A percentile compares a stretch with the other conserved stretches of the same genome.
Evolutionary conservation across 1,284 basidiomycete species (phyloP).

Genomic region (Puccinia novopanici): DNA sequence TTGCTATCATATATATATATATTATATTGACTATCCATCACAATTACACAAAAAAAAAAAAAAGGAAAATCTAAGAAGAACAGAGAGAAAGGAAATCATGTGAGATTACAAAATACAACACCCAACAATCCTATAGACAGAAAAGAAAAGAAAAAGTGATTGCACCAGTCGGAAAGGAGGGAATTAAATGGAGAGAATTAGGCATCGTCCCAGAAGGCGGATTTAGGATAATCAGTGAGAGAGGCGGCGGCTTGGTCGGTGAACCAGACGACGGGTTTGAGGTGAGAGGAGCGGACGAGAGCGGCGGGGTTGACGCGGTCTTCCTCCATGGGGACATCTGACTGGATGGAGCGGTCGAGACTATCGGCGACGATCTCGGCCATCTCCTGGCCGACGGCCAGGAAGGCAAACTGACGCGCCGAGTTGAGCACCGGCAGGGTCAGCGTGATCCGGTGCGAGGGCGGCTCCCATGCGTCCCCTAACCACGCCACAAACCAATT

Average conservation of each 20-base stretch:
- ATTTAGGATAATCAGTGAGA: slow-evolving; percentile 47
- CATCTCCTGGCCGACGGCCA: slow-evolving; percentile 29
- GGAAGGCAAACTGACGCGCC: slow-evolving; percentile 38
- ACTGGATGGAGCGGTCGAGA: slow-evolving; percentile 38
- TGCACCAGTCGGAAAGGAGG: not conserved
- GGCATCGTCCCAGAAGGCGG: slow-evolving; percentile 45
- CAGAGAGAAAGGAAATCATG: no score
- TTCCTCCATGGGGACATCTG: slow-evolving; percentile 50
- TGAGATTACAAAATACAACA: no score
- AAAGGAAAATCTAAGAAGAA: no score
- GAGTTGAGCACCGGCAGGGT: slow-evolving; percentile 42
- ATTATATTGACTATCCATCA: no score
- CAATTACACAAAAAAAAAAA: no score
- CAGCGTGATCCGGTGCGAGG: slow-evolving; percentile 40
- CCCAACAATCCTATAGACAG: not conserved
- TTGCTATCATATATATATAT: no score
- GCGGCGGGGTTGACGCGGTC: slow-evolving; percentile 44
- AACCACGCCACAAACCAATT: slow-evolving; percentile 51
- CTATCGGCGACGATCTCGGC: slow-evolving; percentile 33
- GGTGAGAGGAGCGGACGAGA: slow-evolving; percentile 33
- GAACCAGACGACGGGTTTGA: slow-evolving; percentile 45
- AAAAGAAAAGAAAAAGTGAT: not conserved
- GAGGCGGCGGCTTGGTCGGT: slow-evolving; percentile 20
- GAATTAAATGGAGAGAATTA: not conserved
- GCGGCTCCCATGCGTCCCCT: slow-evolving; percentile 32